A percentile compares a stretch with the other conserved stretches of the same genome.
These are phyloP conservation scores for Cylindrodendrum hubeiense DNA, from an alignment of 2,329 filamentous ascomycete genomes.

Conservation along the genomic window DNA sequence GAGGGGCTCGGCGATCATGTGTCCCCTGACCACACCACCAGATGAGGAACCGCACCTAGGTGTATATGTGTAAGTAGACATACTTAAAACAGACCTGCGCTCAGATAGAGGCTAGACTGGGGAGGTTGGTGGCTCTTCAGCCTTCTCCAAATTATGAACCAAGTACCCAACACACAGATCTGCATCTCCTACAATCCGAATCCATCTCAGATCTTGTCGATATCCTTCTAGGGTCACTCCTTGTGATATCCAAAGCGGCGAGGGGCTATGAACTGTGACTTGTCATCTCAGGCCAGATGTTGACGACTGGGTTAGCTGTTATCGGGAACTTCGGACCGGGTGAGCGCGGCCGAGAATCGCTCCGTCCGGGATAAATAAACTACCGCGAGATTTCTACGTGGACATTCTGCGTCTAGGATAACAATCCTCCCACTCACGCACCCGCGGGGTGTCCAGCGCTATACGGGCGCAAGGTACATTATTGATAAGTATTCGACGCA, in stretches of 20 bases:
- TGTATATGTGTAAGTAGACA: background rate
- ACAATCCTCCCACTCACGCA: background rate
- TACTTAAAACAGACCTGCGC: background rate
- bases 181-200: background rate
- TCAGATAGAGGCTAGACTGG: background rate
- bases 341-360: background rate
- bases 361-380: background rate
- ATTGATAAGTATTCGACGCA: conserved; percentile 1
- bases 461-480: conserved; percentile 6
- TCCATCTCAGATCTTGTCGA: background rate
- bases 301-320: background rate
- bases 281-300: background rate
- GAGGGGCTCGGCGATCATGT: background rate
- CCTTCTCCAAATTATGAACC: background rate
- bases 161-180: background rate
- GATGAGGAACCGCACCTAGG: too few relatives aligned
- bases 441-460: background rate
- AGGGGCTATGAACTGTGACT: background rate
- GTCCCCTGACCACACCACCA: background rate
- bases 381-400: background rate
- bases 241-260: background rate
- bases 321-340: background rate
- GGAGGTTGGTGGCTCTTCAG: background rate
- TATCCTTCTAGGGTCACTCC: background rate
- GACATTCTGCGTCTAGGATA: background rate